phyloP scores from a whole-genome alignment of 176 grass and related monocot species.

The Zoysia japonica region DNA sequence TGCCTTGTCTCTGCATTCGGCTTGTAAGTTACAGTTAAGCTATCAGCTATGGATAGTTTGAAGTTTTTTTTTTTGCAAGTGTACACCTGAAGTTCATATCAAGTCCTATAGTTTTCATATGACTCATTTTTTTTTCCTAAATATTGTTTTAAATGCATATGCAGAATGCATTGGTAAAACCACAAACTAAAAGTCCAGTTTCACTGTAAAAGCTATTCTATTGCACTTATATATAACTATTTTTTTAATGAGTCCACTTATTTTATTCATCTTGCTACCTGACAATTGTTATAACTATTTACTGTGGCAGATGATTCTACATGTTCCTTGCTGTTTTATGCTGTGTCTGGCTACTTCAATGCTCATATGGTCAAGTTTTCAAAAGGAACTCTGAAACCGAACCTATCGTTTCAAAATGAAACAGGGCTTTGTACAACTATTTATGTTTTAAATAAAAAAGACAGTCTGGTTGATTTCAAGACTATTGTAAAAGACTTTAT shows the following conservation, averaged over 20 bases:
- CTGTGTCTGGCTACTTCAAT: conserved; percentile 49
- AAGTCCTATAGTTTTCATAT: not conserved
- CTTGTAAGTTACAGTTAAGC: not conserved
- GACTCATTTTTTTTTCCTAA: not conserved
- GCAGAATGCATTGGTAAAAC: not conserved
- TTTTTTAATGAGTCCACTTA: conserved; percentile 51
- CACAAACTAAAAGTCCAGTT: not conserved
- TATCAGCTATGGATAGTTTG: not conserved
- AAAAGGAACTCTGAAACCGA: conserved; percentile 28
- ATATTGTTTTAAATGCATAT: conserved; percentile 9
- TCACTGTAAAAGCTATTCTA: conserved; percentile 18
- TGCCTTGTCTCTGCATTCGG: not conserved
- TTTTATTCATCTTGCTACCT: conserved; percentile 64
- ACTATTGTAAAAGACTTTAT: conserved; percentile 60
- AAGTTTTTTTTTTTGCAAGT: not conserved
- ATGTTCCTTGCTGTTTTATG: conserved; percentile 62
- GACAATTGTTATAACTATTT: conserved; percentile 65
- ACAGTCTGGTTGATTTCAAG: conserved; percentile 30
- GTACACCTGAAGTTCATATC: not conserved
- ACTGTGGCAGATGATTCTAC: conserved; percentile 82
- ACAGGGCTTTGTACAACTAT: conserved; percentile 53
- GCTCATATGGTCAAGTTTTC: conserved; percentile 54
- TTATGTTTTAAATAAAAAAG: conserved; percentile 38
- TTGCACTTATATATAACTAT: conserved; percentile 26
- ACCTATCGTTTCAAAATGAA: conserved; percentile 53